Evolutionary conservation across 1,284 basidiomycete genomes (phyloP).

Genomic region (Takashimella tepidaria): DNA sequence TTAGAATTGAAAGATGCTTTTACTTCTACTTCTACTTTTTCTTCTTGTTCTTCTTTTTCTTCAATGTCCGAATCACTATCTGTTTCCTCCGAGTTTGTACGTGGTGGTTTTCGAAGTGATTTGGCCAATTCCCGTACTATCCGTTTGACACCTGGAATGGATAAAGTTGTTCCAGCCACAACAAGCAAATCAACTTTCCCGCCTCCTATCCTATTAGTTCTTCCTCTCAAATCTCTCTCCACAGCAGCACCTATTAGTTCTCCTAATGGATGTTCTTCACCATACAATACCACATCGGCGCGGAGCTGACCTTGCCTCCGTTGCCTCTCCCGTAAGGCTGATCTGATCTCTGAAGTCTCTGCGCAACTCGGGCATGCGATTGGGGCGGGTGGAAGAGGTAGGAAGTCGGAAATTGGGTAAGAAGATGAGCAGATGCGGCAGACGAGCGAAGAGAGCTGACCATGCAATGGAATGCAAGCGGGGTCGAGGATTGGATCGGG

Average conservation of each 20-base stretch:
- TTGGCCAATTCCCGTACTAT: conserved; percentile 89
- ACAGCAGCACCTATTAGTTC: conserved; percentile 79
- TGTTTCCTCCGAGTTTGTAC: conserved; percentile 1
- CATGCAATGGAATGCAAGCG: conserved; percentile 85
- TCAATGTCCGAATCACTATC: conserved; percentile 20
- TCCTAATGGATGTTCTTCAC: conserved; percentile 80
- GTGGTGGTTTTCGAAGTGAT: conserved; percentile 51
- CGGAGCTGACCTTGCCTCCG: conserved; percentile 75
- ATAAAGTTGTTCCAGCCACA: conserved; percentile 84
- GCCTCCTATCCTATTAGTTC: conserved; percentile 32
- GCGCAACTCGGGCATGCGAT: conserved; percentile 77
- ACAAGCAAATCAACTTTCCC: conserved; percentile 63
- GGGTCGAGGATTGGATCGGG: conserved; percentile 31
- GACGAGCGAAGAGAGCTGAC: conserved; percentile 71
- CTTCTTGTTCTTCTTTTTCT: neutral
- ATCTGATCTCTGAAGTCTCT: conserved; percentile 62
- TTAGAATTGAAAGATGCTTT: no score
- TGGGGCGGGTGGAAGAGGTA: conserved; percentile 54
- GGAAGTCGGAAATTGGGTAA: conserved; percentile 59
- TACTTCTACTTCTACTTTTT: conserved; percentile 1
- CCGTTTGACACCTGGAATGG: conserved; percentile 86
- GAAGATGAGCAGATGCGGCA: conserved; percentile 75
- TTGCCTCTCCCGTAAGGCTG: conserved; percentile 70
- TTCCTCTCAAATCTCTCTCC: conserved; percentile 65
- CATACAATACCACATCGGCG: conserved; percentile 85